Evolutionary conservation across 176 grass and related monocot species (phyloP).

Genomic region (Oropetium thomaeum): DNA sequence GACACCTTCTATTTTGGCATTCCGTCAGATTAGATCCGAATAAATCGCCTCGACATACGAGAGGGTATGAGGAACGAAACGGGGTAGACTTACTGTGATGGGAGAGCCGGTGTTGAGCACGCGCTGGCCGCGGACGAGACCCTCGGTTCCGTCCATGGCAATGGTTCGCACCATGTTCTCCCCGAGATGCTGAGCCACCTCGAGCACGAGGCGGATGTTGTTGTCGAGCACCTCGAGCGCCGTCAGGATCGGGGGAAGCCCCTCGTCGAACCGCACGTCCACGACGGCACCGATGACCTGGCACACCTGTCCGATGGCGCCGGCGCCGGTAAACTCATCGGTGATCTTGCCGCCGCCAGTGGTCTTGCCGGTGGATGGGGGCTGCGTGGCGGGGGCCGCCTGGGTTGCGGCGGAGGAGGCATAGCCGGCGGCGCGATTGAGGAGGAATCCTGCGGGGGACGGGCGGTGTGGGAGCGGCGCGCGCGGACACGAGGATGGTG

Average conservation of each 20-base stretch:
- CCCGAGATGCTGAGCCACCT: slow-evolving; percentile 95
- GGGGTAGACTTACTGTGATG: slow-evolving; percentile 58
- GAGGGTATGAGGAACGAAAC: background rate
- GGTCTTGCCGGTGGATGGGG: slow-evolving; percentile 36
- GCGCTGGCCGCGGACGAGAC: slow-evolving; percentile 77
- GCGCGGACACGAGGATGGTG: slow-evolving; percentile 36
- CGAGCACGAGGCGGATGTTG: slow-evolving; percentile 83
- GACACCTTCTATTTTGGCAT: background rate
- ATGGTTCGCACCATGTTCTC: slow-evolving; percentile 95
- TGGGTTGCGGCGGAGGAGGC: slow-evolving; percentile 53
- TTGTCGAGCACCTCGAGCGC: slow-evolving; percentile 91
- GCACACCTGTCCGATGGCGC: slow-evolving; percentile 58
- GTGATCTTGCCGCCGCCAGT: slow-evolving; percentile 53
- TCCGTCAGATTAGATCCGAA: slow-evolving; percentile 22
- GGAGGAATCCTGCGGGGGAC: slow-evolving; percentile 54
- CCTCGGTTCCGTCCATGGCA: slow-evolving; percentile 92
- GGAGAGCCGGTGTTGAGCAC: slow-evolving; percentile 92
- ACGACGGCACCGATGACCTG: slow-evolving; percentile 81
- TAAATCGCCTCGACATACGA: background rate
- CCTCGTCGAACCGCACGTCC: slow-evolving; percentile 79
- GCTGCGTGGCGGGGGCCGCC: slow-evolving; percentile 18
- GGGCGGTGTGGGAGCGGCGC: slow-evolving; percentile 42
- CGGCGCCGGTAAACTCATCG: slow-evolving; percentile 78
- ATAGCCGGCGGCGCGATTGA: slow-evolving; percentile 57
- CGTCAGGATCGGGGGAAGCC: slow-evolving; percentile 78